Percentiles rank a stretch among this genome's conserved stretches.
Evolutionary conservation across 495 filamentous ascomycete genomes (phyloP).

Genomic region (Neurospora terricola): DNA sequence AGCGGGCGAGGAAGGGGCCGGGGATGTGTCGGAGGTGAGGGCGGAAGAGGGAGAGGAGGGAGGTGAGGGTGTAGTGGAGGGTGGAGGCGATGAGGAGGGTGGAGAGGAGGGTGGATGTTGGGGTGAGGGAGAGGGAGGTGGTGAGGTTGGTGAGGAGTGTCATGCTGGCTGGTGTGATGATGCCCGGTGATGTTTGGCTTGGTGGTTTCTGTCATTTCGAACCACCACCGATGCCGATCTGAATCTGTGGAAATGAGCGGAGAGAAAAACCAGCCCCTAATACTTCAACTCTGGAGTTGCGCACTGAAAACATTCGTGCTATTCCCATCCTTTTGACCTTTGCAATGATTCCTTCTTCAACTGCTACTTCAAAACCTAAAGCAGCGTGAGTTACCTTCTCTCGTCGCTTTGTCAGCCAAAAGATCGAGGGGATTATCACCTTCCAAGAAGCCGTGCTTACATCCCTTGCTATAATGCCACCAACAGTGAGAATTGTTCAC

Average conservation of each 20-base stretch:
- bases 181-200: neutral
- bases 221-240: neutral
- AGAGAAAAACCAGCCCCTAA: neutral
- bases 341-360: neutral
- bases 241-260: neutral
- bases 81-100: neutral
- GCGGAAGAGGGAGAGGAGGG: neutral
- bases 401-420: neutral
- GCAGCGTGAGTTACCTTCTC: neutral
- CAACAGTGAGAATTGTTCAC: neutral
- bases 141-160: neutral
- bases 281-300: neutral
- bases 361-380: neutral
- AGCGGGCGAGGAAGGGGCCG: slow-evolving; percentile 8
- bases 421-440: neutral
- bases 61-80: neutral
- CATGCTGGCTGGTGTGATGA: neutral
- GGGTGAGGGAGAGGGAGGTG: neutral
- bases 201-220: neutral
- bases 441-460: neutral
- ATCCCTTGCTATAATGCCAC: neutral
- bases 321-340: neutral
- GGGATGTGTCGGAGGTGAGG: slow-evolving; percentile 10
- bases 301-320: neutral
- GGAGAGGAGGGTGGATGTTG: neutral